A percentile compares a stretch with the other conserved stretches of the same genome.
These are phyloP conservation scores for Penicillium occitanis DNA, from an alignment of 2,329 filamentous ascomycete genomes.

Conservation along the genomic window DNA sequence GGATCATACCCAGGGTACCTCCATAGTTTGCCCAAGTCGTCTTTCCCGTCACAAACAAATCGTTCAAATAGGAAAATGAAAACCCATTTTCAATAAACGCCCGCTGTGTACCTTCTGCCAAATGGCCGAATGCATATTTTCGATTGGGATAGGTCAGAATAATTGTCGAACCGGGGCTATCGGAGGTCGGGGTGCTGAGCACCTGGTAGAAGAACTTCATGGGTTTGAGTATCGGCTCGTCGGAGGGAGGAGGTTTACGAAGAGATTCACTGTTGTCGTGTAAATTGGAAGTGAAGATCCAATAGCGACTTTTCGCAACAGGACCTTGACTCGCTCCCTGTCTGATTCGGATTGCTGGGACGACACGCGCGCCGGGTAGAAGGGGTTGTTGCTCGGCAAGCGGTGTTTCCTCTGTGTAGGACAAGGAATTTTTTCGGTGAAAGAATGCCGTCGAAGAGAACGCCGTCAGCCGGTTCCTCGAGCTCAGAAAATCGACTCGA, in stretches of 20 bases:
- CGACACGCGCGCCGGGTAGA: conserved; percentile 20
- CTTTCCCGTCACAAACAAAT: conserved; percentile 80
- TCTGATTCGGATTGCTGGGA: conserved; percentile 27
- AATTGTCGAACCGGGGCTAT: conserved; percentile 78
- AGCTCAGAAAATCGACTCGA: background rate
- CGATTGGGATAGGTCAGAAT: conserved; percentile 77
- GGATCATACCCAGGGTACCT: conserved; percentile 78
- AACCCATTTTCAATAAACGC: conserved; percentile 68
- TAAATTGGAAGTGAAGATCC: background rate
- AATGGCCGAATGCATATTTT: conserved; percentile 80
- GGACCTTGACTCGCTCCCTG: background rate
- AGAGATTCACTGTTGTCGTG: background rate
- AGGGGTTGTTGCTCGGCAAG: conserved; percentile 10
- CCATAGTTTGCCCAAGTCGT: conserved; percentile 75
- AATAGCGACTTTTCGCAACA: conserved; percentile 1
- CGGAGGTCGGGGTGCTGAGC: conserved; percentile 77
- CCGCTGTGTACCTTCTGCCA: conserved; percentile 82
- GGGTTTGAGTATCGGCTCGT: conserved; percentile 24
- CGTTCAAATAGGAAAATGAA: conserved; percentile 63
- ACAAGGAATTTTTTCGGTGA: background rate
- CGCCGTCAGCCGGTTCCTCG: background rate
- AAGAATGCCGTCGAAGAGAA: background rate
- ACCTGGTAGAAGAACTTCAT: conserved; percentile 79
- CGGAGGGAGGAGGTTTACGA: conserved; percentile 11
- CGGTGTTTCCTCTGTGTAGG: background rate